Evolutionary conservation across 345 rosid species (phyloP), one percentile per base, ranked within the genome.

Genomic region (Streptanthus diversifolius): DNA sequence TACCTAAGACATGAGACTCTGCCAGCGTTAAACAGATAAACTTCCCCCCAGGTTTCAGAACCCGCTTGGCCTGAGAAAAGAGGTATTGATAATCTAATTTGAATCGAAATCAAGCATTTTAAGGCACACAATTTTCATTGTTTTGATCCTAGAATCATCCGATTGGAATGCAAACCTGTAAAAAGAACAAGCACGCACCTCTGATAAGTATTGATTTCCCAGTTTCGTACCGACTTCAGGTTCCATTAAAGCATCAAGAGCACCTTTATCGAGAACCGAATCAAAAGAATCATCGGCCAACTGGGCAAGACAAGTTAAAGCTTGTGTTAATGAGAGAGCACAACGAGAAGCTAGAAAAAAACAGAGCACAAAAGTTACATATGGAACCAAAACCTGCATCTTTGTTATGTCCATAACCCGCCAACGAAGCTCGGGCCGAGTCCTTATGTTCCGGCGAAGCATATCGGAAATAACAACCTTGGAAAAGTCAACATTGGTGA

Each of bases 201-300:
- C 98, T 4, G 86, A 80, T 78, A 91, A 81, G 78, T 93, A 93
- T 72, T 84, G 83, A 48, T 44, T 80, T 37, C 97, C 98, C 11
- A 91, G 83, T 73, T 82, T 86, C 2, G 86, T 70, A 19, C 98
- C 98, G 21, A 81, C 85, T 77, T 84, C 83, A 8, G 96, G 97
- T 84, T 93, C 98, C 98, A 93, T 91, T 59, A 93, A 80, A 79
- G 98, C 98, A 88, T 93, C 98, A 80, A 93, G 77, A 67, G 95
- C 98, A 73, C 98, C 98, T 82, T 93, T 91, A 81, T 93, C 98
- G 13, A 93, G 81, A 65, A 93, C 83, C 77, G 52, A 77, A 79
- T 91, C 85, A 68, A 89, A 93, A 2, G 77, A 75, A 6, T 71
- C 86, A 37, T 88, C 93, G 1, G 35, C 56, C 44, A 89, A 84